Percentiles rank a stretch among this genome's conserved stretches.
Evolutionary conservation across 306 rosid genomes (phyloP).

Genomic region (Quercus ilex): DNA sequence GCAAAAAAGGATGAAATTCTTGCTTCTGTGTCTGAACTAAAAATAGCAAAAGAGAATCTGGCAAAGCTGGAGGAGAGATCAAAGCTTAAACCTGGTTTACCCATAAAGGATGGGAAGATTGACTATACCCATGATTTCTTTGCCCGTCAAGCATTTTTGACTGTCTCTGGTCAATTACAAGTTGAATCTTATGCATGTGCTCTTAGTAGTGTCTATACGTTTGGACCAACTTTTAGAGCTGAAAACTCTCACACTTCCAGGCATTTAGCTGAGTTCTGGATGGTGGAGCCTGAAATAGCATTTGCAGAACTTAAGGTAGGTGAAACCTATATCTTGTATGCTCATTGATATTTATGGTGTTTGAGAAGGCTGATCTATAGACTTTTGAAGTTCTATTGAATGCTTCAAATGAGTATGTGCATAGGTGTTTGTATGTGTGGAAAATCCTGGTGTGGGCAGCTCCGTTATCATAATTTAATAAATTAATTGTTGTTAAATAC

Average conservation of each 20-base stretch:
- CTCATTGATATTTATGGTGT: not conserved
- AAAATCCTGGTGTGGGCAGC: not conserved
- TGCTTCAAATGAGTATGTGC: not conserved
- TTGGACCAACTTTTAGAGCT: constrained; percentile 97
- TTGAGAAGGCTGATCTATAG: not conserved
- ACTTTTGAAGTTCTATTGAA: not conserved
- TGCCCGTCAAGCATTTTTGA: constrained; percentile 94
- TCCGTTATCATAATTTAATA: not conserved
- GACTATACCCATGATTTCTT: constrained; percentile 86
- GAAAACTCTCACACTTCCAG: constrained; percentile 96
- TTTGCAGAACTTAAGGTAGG: constrained; percentile 86
- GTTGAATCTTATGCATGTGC: constrained; percentile 87
- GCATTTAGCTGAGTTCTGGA: constrained; percentile 99
- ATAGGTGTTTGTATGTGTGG: not conserved
- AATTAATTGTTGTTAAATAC: not conserved
- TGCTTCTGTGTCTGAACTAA: constrained; percentile 67
- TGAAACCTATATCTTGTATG: not conserved
- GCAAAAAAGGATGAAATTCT: constrained; percentile 58
- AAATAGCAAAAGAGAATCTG: constrained; percentile 61
- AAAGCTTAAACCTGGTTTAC: constrained; percentile 80
- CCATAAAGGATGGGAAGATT: constrained; percentile 80
- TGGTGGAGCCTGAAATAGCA: constrained; percentile 98
- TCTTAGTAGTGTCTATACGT: constrained; percentile 89
- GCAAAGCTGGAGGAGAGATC: constrained; percentile 76
- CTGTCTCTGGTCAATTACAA: constrained; percentile 97